Percentiles rank a stretch among this genome's conserved stretches.
Evolutionary conservation across 495 filamentous ascomycete genomes (phyloP).

Genomic region (Trichoderma erinaceum): DNA sequence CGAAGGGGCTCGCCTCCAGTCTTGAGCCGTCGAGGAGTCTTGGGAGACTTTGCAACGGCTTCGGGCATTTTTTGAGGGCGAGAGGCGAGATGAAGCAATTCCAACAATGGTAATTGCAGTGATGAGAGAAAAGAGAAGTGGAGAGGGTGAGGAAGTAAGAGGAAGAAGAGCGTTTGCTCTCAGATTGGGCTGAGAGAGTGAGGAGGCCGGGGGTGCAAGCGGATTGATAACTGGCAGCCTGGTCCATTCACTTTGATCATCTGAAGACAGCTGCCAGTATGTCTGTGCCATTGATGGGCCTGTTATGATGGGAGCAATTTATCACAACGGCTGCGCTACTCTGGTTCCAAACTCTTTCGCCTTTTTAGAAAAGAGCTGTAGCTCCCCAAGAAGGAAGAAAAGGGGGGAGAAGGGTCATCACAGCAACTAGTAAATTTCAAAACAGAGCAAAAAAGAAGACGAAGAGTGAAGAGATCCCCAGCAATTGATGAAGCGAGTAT

Average conservation of each 20-base stretch:
- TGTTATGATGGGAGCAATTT: not conserved
- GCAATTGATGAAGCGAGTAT: too few species aligned
- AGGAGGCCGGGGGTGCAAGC: not conserved
- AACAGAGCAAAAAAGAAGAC: not conserved
- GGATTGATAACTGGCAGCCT: not conserved
- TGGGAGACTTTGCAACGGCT: not conserved
- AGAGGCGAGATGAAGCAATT: not conserved
- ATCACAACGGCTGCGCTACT: too few species aligned
- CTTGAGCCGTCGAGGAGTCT: conserved; percentile 8
- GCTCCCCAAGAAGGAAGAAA: too few species aligned
- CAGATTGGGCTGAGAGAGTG: not conserved
- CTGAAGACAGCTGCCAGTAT: not conserved
- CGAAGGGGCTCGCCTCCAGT: conserved; percentile 10
- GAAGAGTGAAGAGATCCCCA: not conserved
- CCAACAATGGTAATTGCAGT: not conserved
- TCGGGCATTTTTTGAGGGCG: not conserved
- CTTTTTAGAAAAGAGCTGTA: too few species aligned
- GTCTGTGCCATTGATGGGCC: too few species aligned
- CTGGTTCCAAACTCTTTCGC: too few species aligned
- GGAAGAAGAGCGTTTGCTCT: not conserved
- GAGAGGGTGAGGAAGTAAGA: not conserved
- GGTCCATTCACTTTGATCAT: not conserved
- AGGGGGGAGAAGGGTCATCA: too few species aligned
- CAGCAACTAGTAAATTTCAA: too few species aligned
- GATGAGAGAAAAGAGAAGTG: not conserved